Base-by-base conservation (phyloP, 2,329 filamentous ascomycete species). In the Furcasterigmium furcatum region DNA sequence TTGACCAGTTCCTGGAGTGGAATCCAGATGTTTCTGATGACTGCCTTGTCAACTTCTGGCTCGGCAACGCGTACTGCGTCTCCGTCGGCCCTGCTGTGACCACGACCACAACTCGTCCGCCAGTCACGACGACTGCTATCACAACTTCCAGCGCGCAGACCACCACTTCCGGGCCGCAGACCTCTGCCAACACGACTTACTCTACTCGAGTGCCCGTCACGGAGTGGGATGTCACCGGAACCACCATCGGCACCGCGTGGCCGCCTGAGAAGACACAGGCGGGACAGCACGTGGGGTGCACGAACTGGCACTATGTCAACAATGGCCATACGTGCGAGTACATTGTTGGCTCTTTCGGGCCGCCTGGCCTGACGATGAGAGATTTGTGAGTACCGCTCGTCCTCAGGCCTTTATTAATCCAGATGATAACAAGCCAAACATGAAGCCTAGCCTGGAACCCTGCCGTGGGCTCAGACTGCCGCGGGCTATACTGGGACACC, bases 11-110 rank as follows among this genome's bases (percentile, higher is more conserved):
- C 39, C 27, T 55, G 14, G 39, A 43, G 10, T 60, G 55, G 57
- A 59, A 62, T 30, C 59, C 59, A 7, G 54, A 46, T 14, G 51
- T 62, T 14, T 55, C 53, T 4, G 30, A 30, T 8, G 57, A 63
- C 49, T 62, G 59, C 51, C 14, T 30, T 4, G 52, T 43, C 20
- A 60, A 59, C 50, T 58, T 60, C 41, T 57, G 54, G 53, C n/a
- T 44, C 4, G 44, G 41, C 4, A 38, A 61, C 9, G 46, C 55
- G 4, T 64, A 63, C 47, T 62, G 60, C 38, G 57, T 62, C 12
- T 43, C 56, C 32, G 34, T 51, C 9, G 46, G 49, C 16, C 3
- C 4, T 9, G 9, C 30, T 9, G 43, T 45, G 21, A 22, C 46
- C 19, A 48, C 46, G 10, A 49, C 46, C 13, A 47, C 43, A 8